Percentiles rank a stretch among this genome's conserved stretches.
These are phyloP conservation scores for Silene noctiflora DNA, from an alignment of 179 eudicot species.

Conservation along the genomic window DNA sequence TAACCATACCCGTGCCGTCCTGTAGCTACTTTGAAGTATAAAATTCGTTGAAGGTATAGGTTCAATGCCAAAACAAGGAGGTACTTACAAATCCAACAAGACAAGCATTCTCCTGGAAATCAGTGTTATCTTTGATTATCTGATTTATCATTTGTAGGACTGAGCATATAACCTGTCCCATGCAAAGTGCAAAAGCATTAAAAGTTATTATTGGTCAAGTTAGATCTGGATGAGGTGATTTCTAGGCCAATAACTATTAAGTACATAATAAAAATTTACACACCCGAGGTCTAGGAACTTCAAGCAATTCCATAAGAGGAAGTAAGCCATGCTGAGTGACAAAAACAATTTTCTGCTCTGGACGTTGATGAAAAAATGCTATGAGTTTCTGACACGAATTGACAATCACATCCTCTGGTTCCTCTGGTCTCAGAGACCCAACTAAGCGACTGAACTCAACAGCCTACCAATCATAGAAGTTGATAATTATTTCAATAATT, in stretches of 20 bases:
- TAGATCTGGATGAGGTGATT: not conserved
- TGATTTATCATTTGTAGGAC: slow-evolving; percentile 89
- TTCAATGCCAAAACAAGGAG: slow-evolving; percentile 8
- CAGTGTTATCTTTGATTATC: slow-evolving; percentile 80
- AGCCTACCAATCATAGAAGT: slow-evolving; percentile 48
- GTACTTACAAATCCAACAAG: slow-evolving; percentile 89
- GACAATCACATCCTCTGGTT: slow-evolving; percentile 86
- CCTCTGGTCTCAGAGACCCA: slow-evolving; percentile 76
- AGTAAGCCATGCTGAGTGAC: slow-evolving; percentile 91
- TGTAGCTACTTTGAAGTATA: not conserved
- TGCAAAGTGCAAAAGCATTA: slow-evolving; percentile 9
- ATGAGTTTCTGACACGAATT: slow-evolving; percentile 87
- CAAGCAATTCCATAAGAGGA: slow-evolving; percentile 93
- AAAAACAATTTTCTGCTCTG: slow-evolving; percentile 88
- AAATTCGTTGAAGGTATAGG: not conserved
- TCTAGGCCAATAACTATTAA: slow-evolving; percentile 17
- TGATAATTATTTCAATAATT: slow-evolving; percentile 15
- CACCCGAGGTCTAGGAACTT: slow-evolving; percentile 83
- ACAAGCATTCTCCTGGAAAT: slow-evolving; percentile 95
- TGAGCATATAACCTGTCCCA: slow-evolving; percentile 77
- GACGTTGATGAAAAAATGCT: slow-evolving; percentile 77
- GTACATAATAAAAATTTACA: slow-evolving; percentile 31
- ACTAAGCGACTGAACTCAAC: slow-evolving; percentile 91
- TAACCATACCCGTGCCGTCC: not conserved
- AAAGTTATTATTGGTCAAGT: not conserved